Conservation (phyloP, 306 rosid genomes). For the Vicia sativa region DNA sequence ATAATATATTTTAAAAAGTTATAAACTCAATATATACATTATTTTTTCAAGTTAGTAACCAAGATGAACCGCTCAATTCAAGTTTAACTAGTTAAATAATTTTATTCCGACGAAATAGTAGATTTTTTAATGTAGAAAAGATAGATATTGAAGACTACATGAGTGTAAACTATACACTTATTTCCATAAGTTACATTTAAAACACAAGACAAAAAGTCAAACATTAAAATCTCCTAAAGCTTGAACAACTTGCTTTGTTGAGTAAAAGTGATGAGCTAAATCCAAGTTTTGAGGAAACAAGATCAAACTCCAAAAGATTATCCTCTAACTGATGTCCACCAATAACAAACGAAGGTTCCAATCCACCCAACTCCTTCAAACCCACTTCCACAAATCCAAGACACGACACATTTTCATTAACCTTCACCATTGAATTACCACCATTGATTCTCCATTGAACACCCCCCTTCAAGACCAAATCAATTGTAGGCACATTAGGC, state of each 20-base stretch:
- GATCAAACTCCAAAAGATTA: conserved; percentile 40
- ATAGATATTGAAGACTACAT: background rate
- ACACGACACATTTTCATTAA: conserved; percentile 32
- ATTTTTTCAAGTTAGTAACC: no score
- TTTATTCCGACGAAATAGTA: no score
- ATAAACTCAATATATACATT: no score
- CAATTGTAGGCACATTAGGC: conserved; percentile 43
- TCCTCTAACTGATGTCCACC: conserved; percentile 44
- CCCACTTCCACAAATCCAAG: conserved; percentile 50
- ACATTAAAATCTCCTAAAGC: conserved; percentile 13
- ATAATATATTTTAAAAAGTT: no score
- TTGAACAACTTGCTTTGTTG: conserved; percentile 37
- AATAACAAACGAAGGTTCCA: conserved; percentile 34
- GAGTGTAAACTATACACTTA: conserved; percentile 4
- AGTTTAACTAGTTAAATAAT: no score
- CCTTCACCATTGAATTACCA: conserved; percentile 47
- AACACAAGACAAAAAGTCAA: background rate
- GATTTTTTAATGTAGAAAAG: no score
- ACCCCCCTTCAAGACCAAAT: conserved; percentile 33
- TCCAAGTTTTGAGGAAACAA: conserved; percentile 37
- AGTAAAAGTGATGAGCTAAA: conserved; percentile 40
- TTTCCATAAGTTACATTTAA: background rate
- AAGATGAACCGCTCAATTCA: no score
- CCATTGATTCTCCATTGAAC: conserved; percentile 43
- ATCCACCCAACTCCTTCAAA: background rate